Base-by-base conservation (phyloP, 495 filamentous ascomycete genomes). In the Tuber microsphaerosporum region DNA sequence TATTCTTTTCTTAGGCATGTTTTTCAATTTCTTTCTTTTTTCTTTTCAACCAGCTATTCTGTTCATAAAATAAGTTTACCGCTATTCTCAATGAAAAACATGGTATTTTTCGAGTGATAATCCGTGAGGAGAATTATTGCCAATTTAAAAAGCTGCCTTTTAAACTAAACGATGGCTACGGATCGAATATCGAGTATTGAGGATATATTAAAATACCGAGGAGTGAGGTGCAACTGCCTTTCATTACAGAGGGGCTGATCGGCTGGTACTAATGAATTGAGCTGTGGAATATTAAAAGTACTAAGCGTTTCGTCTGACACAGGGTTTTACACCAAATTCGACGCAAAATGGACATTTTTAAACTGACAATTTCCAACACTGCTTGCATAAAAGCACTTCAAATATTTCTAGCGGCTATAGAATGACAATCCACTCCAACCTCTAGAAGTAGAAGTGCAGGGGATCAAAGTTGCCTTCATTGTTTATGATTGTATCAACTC, bases 21-120 rank as follows among this genome's bases (percentile, higher is more conserved):
- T 61, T 65, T 65, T 65, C 26, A 65, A 65, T 65, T 65, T 34
- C 56, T 65, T 31, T 65, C 56, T 65, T 31, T 61, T 41, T 61
- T 65, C 56, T 65, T 65, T 65, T 12, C 14, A 3, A 34, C 56
- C 14, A 65, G 4, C 26, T 17, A 65, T 65, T 31, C 56, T 65
- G 26, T 65, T 65, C 26, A 65, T 65, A 65, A 26, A 65, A n/a
- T 65, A 65, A n/a, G 56, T 31, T 26, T 65, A 65, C 26, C 12
- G 5, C 56, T 34, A 65, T 65, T 65, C 56, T 65, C 26, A 34
- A 65, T 65, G 56, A 26, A 34, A 61, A 34, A 34, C 4, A 34
- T 14, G 26, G 56, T 12, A 0, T 17, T 6, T 34, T 65, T 65
- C 56, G 56, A 65, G 56, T 65, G 56, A 65, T 8, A 65, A 65